phyloP scores from a whole-genome alignment of 1,139 yeast species.

The Kurtzmaniella quercitrusa region DNA sequence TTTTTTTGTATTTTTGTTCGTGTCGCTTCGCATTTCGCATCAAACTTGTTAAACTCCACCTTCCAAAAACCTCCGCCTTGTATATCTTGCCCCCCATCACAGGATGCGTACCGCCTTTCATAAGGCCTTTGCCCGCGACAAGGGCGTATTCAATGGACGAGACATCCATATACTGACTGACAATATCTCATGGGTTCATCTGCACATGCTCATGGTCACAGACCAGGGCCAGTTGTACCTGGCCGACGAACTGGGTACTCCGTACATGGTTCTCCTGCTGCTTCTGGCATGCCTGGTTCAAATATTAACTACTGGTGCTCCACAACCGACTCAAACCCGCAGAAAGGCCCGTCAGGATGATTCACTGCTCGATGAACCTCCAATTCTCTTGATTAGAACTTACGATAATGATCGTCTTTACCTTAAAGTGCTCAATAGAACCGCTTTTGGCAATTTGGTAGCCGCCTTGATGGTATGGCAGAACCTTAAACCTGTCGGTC shows the following conservation, averaged over 20 bases:
- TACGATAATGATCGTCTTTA: slow-evolving; percentile 45
- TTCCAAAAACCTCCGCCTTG: background rate
- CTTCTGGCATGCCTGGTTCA: slow-evolving; percentile 43
- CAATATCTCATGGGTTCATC: slow-evolving; percentile 35
- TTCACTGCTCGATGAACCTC: slow-evolving; percentile 26
- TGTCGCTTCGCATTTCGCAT: background rate
- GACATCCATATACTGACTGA: slow-evolving; percentile 38
- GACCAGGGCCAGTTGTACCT: slow-evolving; percentile 36
- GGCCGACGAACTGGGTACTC: slow-evolving; percentile 30
- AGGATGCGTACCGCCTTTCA: slow-evolving; percentile 22
- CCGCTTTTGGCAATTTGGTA: slow-evolving; percentile 47
- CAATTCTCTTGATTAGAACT: slow-evolving; percentile 45
- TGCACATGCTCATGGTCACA: slow-evolving; percentile 30
- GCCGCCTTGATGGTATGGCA: slow-evolving; percentile 62
- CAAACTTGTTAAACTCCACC: background rate
- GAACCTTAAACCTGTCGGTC: slow-evolving; percentile 51
- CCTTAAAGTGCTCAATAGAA: slow-evolving; percentile 40
- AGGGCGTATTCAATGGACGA: slow-evolving; percentile 34
- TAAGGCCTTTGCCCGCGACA: slow-evolving; percentile 28
- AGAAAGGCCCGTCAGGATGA: slow-evolving; percentile 1
- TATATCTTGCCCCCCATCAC: background rate
- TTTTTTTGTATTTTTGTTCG: background rate
- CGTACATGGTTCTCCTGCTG: slow-evolving; percentile 30
- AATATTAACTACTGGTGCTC: slow-evolving; percentile 22
- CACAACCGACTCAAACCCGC: background rate